Conservation (phyloP, 306 rosid species). For the Vigna radiata region DNA sequence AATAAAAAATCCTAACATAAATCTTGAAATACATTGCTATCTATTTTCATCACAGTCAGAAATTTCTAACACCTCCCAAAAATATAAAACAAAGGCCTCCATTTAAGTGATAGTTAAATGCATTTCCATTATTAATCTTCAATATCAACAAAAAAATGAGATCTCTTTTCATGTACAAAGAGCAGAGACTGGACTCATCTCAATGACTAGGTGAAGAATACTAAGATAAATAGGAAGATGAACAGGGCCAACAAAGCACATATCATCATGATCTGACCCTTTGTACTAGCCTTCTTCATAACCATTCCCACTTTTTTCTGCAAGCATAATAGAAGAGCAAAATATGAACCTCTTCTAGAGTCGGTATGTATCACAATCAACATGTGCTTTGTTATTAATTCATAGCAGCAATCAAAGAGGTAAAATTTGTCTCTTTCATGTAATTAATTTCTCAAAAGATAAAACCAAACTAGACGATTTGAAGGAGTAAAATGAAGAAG, state of each 20-base stretch:
- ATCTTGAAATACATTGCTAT: constrained; percentile 31
- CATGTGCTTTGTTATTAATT: neutral
- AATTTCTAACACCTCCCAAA: constrained; percentile 26
- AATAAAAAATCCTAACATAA: constrained; percentile 41
- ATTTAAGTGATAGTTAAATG: neutral
- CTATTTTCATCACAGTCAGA: constrained; percentile 39
- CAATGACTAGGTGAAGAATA: constrained; percentile 73
- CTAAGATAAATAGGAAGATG: constrained; percentile 83
- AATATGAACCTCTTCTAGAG: constrained; percentile 37
- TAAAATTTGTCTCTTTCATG: neutral
- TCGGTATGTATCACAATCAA: constrained; percentile 7
- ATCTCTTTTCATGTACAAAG: constrained; percentile 41
- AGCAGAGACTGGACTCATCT: constrained; percentile 25
- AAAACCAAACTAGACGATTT: constrained; percentile 16
- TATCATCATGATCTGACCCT: constrained; percentile 91
- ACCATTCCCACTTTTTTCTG: constrained; percentile 93
- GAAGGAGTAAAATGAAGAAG: constrained; percentile 36
- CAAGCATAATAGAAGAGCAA: constrained; percentile 42
- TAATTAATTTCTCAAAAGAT: constrained; percentile 5
- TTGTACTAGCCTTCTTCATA: constrained; percentile 90
- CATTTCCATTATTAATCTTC: constrained; percentile 29
- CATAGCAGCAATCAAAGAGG: neutral
- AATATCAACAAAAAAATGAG: constrained; percentile 36
- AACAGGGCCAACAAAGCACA: constrained; percentile 75
- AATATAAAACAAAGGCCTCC: constrained; percentile 39